Evolutionary conservation across 2,329 filamentous ascomycete species (phyloP), one percentile per base, ranked within the genome.

Genomic region (Calonectria ilicicola): DNA sequence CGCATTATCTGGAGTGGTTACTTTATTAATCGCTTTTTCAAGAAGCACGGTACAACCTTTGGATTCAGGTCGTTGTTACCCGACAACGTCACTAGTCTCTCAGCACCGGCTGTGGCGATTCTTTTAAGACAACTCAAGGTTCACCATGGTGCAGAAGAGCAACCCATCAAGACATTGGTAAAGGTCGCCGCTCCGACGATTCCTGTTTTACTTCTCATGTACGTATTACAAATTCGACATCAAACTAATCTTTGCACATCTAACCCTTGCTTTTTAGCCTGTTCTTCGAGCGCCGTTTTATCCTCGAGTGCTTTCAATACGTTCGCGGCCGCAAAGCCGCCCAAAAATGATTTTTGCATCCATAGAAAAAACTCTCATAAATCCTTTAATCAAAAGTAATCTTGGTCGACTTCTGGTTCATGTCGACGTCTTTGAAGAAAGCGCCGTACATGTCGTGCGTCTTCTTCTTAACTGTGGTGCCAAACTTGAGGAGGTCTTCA

Each of bases 401-500:
- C 89, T 98, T 98, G 70, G 93, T 97, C 32, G 94, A 93, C 84
- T 94, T 93, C 85, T 96, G 93, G 83, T 90, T 94, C 83, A 93
- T 93, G 79, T 95, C 94, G 10, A 94, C 92, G 79, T 98, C 95
- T 85, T 97, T 98, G 89, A 94, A 98, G 83, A 98, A 98, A 38
- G 95, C 95, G 70, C 97, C 97, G 82, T 98, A 99, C 60, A 94
- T 94, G 81, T 95, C 94, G 86, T 99, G 97, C 62, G 92, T 91
- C 95, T 98, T 98, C 91, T 98, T 98, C 91, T 98, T 99, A 65
- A 99, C 97, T 1, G 96, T 98, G 26, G 95, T 98, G 80, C 97
- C 97, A 79, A 98, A 99, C 86, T 98, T 98, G 83, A 98, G 88
- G 44, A 99, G 87, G 29, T 95, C 94, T 51, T 98, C 95, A 2